Conservation (phyloP, 2,329 filamentous ascomycete species). For the Fonsecaea erecta region DNA sequence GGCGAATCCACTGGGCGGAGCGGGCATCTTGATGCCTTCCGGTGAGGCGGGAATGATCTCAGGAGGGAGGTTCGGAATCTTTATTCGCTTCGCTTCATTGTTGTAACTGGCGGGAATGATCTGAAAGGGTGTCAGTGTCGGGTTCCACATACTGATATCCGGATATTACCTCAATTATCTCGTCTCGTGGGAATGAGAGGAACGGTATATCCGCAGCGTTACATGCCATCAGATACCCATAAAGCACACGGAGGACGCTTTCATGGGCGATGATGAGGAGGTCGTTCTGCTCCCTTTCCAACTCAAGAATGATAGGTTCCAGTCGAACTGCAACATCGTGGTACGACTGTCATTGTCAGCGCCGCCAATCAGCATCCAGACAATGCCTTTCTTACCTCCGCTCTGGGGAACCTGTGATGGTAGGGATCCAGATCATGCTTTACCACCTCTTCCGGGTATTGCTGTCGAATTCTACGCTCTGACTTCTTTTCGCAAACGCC, state of each 20-base stretch:
- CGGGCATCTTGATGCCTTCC: conserved; percentile 79
- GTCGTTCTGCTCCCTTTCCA: conserved; percentile 95
- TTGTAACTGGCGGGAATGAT: conserved; percentile 98
- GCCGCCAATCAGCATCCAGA: not conserved
- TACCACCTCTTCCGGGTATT: conserved; percentile 87
- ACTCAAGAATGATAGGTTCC: conserved; percentile 95
- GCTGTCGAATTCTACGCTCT: conserved; percentile 75
- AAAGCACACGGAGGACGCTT: conserved; percentile 93
- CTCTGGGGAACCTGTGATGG: conserved; percentile 92
- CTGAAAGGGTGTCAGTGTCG: conserved; percentile 43
- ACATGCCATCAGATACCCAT: conserved; percentile 98
- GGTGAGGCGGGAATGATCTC: conserved; percentile 76
- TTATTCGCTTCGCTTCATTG: conserved; percentile 89
- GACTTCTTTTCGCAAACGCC: conserved; percentile 94
- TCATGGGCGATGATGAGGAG: conserved; percentile 98
- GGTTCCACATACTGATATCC: not conserved
- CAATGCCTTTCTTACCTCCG: conserved; percentile 66
- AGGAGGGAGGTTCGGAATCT: conserved; percentile 71
- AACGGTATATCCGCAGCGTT: conserved; percentile 92
- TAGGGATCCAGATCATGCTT: conserved; percentile 96
- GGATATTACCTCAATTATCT: conserved; percentile 81
- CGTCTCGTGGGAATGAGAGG: conserved; percentile 89
- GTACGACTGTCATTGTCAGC: conserved; percentile 70
- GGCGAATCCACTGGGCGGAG: conserved; percentile 62
- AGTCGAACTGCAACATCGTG: conserved; percentile 97